Evolutionary conservation across 140 eudicot species (phyloP).

Genomic region (Stevia rebaudiana): DNA sequence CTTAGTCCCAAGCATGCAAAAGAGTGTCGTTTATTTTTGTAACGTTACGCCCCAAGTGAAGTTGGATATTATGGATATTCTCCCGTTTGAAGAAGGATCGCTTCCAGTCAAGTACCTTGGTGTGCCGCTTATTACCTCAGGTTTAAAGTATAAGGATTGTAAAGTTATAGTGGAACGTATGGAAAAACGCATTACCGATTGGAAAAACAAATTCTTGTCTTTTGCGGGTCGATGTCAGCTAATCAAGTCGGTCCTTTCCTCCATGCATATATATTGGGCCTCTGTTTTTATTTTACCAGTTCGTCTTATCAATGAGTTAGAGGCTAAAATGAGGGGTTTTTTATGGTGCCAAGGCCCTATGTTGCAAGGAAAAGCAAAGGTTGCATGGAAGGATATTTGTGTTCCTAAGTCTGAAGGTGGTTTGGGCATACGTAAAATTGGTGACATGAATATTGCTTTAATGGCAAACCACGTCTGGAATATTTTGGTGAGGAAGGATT

Average conservation of each 20-base stretch:
- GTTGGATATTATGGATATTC: accelerated
- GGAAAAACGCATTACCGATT: not conserved
- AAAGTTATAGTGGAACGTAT: not conserved
- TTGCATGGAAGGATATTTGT: not conserved
- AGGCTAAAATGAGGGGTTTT: not conserved
- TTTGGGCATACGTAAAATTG: no score
- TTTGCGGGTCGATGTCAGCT: not conserved
- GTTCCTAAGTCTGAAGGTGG: no score
- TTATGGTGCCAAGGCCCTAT: not conserved
- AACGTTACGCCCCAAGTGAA: not conserved
- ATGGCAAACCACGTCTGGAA: not conserved
- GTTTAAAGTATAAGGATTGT: not conserved
- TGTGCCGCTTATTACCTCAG: not conserved
- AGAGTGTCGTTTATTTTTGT: not conserved
- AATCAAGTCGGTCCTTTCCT: not conserved
- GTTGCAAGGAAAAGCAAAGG: not conserved
- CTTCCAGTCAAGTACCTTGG: not conserved
- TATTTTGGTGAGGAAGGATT: not conserved
- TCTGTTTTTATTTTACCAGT: not conserved
- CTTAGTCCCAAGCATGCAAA: not conserved
- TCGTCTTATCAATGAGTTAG: not conserved
- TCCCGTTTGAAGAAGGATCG: not conserved
- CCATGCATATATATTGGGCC: not conserved
- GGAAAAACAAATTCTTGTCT: not conserved
- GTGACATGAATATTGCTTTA: not conserved